Evolutionary conservation across 805 yeast genomes (phyloP).

Genomic region (Candida tammaniensis): DNA sequence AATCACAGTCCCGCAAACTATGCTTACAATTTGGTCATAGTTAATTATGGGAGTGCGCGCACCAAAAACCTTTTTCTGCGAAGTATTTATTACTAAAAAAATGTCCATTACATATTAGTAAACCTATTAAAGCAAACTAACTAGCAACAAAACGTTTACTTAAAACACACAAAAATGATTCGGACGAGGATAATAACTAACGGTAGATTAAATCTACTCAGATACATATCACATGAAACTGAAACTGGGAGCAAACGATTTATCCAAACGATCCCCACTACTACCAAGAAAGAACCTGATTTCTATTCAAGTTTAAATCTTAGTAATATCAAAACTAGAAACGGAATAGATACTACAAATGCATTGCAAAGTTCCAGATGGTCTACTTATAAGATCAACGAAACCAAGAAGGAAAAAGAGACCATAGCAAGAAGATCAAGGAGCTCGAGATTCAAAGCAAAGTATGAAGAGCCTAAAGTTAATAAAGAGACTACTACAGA

Average conservation of each 20-base stretch:
- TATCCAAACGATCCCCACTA: slow-evolving; percentile 33
- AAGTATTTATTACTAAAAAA: not conserved
- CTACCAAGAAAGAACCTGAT: slow-evolving; percentile 17
- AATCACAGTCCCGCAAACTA: slow-evolving; percentile 10
- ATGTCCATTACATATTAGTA: not conserved
- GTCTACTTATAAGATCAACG: slow-evolving; percentile 11
- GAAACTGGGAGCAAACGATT: slow-evolving; percentile 26
- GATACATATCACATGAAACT: slow-evolving; percentile 9
- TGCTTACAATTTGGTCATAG: slow-evolving; percentile 16
- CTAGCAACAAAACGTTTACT: too few relatives aligned
- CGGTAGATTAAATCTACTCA: slow-evolving; percentile 2
- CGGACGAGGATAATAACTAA: slow-evolving; percentile 7
- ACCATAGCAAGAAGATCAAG: slow-evolving; percentile 30
- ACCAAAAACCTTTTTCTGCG: not conserved
- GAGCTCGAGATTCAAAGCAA: slow-evolving; percentile 22
- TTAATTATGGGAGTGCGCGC: slow-evolving; percentile 3
- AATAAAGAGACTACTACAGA: slow-evolving; percentile 1
- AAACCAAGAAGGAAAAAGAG: slow-evolving; percentile 6
- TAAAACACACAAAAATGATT: slow-evolving; percentile 5
- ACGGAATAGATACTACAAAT: slow-evolving; percentile 11
- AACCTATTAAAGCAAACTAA: too few relatives aligned
- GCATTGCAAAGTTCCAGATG: slow-evolving; percentile 23
- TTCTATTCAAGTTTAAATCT: slow-evolving; percentile 23
- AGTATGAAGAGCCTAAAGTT: slow-evolving; percentile 3
- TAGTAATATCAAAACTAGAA: slow-evolving; percentile 10